Evolutionary conservation across 169 alveolate genomes (phyloP), one percentile per base, ranked within the genome.

Genomic region (Miamiensis avidus): DNA sequence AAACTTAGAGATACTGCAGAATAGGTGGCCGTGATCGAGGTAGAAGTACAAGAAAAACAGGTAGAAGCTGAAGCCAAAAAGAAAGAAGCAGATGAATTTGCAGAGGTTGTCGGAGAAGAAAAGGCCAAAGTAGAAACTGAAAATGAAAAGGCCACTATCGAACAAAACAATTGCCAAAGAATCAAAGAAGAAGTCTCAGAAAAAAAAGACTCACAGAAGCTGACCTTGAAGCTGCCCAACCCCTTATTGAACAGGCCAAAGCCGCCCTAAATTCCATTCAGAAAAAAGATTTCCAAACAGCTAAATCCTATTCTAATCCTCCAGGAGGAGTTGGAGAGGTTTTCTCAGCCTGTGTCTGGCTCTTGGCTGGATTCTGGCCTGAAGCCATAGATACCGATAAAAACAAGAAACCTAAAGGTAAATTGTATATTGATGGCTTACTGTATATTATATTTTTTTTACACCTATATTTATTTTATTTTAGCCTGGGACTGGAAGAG

Each of bases 271-370:
- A 97, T 81, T 96, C 98, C 64, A 95, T 98, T 77, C 94, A 96
- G 89, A 96, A 97, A 96, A 97, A 97, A 89, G 99, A 98, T 91
- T 97, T 98, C 94, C 96, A 96, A 89, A 98, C 94, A 85, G 95
- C 97, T 86, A 97, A 98, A 90, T 95, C 98, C 76, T 94, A 96
- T 83, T 96, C 97, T 64, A 95, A 95, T 84, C 99, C 99, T 0
- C 99, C 99, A 26, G 96, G 98, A n/a, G 99, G 98, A 64, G 98
- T 98, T 69, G 98, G 95, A 84, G 96, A 96, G 88, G 98, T 98
- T 69, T 94, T 97, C 84, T 96, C 95, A 30, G 99, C 99, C 34
- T 98, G 97, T 88, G 94, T 98, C 93, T 96, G 96, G 78, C 92
- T 98, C 88, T 95, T 97, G 85, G 99, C 99, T 31, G 93, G 97